Conservation (phyloP, 1,139 yeast species). For the Pneumocystis jirovecii region DNA sequence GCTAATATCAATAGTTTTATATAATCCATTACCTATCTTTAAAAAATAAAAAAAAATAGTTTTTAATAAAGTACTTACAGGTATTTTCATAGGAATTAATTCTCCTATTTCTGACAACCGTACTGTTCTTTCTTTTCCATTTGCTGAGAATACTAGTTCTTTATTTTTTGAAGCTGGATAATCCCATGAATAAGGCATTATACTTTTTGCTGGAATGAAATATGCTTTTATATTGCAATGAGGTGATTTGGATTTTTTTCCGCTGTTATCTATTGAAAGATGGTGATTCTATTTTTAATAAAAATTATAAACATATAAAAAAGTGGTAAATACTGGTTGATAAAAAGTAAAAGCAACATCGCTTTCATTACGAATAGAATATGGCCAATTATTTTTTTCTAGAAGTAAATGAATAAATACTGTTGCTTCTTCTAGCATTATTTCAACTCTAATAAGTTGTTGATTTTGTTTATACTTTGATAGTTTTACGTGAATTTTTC, state of each 20-base stretch:
- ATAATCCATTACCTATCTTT: constrained; percentile 13
- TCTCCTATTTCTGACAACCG: constrained; percentile 89
- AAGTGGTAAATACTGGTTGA: constrained; percentile 35
- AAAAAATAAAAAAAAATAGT: neutral
- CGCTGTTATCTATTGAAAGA: constrained; percentile 8
- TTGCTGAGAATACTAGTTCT: constrained; percentile 57
- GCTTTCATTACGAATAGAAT: constrained; percentile 75
- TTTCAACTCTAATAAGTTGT: constrained; percentile 53
- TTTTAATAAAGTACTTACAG: constrained; percentile 7
- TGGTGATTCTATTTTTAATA: constrained; percentile 11
- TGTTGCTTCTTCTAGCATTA: constrained; percentile 65
- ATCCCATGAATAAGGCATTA: constrained; percentile 98
- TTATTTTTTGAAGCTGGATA: constrained; percentile 81
- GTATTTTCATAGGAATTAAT: constrained; percentile 60
- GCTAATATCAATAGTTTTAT: constrained; percentile 57
- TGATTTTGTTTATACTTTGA: constrained; percentile 51
- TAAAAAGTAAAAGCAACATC: constrained; percentile 69
- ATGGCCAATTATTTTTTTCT: constrained; percentile 82
- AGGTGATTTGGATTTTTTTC: constrained; percentile 5
- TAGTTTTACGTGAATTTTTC: constrained; percentile 62
- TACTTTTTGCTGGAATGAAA: constrained; percentile 72
- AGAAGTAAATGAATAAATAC: constrained; percentile 59
- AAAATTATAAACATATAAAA: neutral
- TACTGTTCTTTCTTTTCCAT: constrained; percentile 57
- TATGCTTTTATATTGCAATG: constrained; percentile 25